These are phyloP conservation scores for Suhomyces faveliae DNA, from an alignment of 805 yeast genomes.

Conservation along the genomic window DNA sequence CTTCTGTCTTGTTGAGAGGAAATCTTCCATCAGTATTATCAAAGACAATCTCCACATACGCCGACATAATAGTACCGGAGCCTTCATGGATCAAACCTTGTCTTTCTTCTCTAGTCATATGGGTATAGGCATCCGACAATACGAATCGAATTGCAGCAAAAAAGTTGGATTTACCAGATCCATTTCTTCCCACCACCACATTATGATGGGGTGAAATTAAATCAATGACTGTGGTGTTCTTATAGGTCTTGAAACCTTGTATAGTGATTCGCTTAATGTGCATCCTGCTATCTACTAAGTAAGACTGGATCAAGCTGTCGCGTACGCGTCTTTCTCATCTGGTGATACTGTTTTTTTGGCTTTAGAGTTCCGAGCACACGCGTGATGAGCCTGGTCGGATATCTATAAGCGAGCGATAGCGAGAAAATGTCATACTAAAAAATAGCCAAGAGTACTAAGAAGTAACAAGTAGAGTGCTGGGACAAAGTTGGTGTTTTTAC, in stretches of 20 bases:
- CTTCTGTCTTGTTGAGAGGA: constrained; percentile 65
- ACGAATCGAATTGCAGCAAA: constrained; percentile 95
- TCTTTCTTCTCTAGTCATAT: constrained; percentile 80
- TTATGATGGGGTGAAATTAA: constrained; percentile 77
- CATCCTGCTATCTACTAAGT: constrained; percentile 20
- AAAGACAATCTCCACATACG: constrained; percentile 86
- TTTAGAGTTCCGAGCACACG: neutral
- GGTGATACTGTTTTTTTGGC: neutral
- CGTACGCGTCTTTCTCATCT: constrained; percentile 2
- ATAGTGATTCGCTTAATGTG: constrained; percentile 58
- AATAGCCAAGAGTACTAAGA: no score
- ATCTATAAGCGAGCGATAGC: no score
- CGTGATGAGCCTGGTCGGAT: neutral
- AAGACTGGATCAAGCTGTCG: neutral
- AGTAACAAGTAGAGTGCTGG: no score
- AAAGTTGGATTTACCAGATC: constrained; percentile 95
- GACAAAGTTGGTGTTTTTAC: no score
- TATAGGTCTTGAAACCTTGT: constrained; percentile 93
- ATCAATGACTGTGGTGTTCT: constrained; percentile 75
- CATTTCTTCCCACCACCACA: constrained; percentile 84
- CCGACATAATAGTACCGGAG: constrained; percentile 85
- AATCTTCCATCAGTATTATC: constrained; percentile 78
- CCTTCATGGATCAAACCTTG: constrained; percentile 89
- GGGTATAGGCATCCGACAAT: constrained; percentile 82
- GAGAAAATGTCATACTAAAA: neutral